Conservation (phyloP, 257 asterid genomes). For the Echium plantagineum region DNA sequence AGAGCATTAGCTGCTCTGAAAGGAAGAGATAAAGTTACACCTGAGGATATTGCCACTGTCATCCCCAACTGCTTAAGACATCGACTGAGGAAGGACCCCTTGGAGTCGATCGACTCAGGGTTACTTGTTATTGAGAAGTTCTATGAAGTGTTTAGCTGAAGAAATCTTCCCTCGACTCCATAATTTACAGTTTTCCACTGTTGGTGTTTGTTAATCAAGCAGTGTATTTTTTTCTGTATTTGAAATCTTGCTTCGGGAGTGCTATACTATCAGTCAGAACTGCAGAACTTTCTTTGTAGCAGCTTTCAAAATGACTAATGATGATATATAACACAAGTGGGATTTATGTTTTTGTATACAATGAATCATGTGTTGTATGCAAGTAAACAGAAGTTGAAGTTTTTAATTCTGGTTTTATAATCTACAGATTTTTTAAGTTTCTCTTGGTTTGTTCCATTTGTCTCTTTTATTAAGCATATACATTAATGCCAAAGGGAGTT, state of each 20-base stretch:
- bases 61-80: constrained; percentile 93
- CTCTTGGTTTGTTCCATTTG: no score
- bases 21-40: constrained; percentile 64
- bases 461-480: no score
- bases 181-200: constrained; percentile 13
- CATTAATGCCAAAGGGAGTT: no score
- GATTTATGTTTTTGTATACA: neutral
- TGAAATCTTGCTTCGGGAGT: neutral
- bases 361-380: neutral
- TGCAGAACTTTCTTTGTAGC: neutral
- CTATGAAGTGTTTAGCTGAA: constrained; percentile 61
- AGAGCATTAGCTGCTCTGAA: constrained; percentile 83
- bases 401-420: no score
- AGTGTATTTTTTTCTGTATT: neutral
- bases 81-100: constrained; percentile 79
- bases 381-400: neutral
- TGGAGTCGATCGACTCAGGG: constrained; percentile 93
- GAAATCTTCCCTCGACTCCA: constrained; percentile 5
- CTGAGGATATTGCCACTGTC: constrained; percentile 79
- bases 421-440: no score
- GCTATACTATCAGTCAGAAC: neutral
- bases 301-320: neutral
- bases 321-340: constrained; percentile 1
- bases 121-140: constrained; percentile 82
- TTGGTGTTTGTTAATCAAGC: neutral